Evolutionary conservation across 2,329 filamentous ascomycete species (phyloP).

Genomic region (Alternaria sp.): DNA sequence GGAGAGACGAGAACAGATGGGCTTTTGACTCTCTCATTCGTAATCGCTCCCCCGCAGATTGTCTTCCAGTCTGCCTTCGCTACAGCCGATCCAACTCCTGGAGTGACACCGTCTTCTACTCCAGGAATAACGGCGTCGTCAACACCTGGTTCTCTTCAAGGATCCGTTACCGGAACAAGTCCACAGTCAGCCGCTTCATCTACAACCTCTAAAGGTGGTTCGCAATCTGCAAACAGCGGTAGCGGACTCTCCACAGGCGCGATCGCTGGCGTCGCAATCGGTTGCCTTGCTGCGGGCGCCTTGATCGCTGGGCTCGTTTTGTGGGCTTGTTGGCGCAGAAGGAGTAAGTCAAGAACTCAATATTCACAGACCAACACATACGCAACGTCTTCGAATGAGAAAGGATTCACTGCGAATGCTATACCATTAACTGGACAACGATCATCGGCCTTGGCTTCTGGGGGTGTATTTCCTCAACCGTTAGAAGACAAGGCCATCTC

Average conservation of each 20-base stretch:
- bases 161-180: neutral
- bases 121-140: neutral
- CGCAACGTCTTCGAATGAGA: slow-evolving; percentile 29
- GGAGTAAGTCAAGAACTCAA: neutral
- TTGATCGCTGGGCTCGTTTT: slow-evolving; percentile 31
- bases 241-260: slow-evolving; percentile 27
- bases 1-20: neutral
- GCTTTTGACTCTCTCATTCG: too few relatives aligned
- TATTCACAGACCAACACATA: slow-evolving; percentile 17
- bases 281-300: slow-evolving; percentile 43
- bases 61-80: neutral
- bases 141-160: neutral
- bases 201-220: neutral
- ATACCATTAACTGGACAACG: slow-evolving; percentile 23
- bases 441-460: too few relatives aligned
- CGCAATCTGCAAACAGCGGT: neutral
- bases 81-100: rapidly evolving
- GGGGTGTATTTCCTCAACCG: slow-evolving; percentile 36
- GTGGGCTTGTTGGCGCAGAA: slow-evolving; percentile 33
- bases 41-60: neutral
- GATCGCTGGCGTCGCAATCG: slow-evolving; percentile 50
- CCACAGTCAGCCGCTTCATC: neutral
- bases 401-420: slow-evolving; percentile 4
- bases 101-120: rapidly evolving
- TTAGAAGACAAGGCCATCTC: slow-evolving; percentile 44